Conservation (phyloP, 768 basidiomycete genomes). For the Boletus insuetus region DNA sequence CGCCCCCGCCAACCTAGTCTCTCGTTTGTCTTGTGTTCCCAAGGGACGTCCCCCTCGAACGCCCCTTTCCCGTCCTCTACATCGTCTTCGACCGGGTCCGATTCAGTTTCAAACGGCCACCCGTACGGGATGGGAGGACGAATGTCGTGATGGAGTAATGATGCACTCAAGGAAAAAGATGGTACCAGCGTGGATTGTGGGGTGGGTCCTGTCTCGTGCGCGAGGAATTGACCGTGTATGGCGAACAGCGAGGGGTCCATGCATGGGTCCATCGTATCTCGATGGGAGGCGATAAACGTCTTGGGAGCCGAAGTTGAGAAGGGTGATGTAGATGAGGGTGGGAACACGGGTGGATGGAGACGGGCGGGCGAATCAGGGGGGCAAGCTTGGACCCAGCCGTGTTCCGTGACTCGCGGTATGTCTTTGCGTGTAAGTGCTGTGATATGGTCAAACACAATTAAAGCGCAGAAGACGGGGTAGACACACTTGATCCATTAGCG, state of each 20-base stretch:
- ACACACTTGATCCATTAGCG: slow-evolving; percentile 26
- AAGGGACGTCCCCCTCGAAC: slow-evolving; percentile 52
- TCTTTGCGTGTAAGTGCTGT: slow-evolving; percentile 29
- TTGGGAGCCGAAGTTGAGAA: neutral
- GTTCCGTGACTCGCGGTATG: slow-evolving; percentile 34
- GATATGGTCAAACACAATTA: neutral
- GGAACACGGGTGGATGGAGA: slow-evolving; percentile 32
- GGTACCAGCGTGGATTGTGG: slow-evolving; percentile 46
- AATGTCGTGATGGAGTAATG: slow-evolving; percentile 54
- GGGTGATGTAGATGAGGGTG: neutral
- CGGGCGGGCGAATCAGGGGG: slow-evolving; percentile 24
- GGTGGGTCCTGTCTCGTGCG: slow-evolving; percentile 43
- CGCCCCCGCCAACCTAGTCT: slow-evolving; percentile 71
- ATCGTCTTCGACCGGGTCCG: neutral
- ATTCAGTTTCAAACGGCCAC: slow-evolving; percentile 43
- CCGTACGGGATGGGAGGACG: slow-evolving; percentile 46
- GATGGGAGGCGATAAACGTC: slow-evolving; percentile 37
- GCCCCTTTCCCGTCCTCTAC: slow-evolving; percentile 11
- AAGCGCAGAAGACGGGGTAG: neutral
- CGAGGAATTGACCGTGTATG: slow-evolving; percentile 53
- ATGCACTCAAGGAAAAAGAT: slow-evolving; percentile 51
- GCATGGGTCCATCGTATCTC: slow-evolving; percentile 37
- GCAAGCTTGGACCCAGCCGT: slow-evolving; percentile 26
- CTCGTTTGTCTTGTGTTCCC: slow-evolving; percentile 62
- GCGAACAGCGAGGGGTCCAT: slow-evolving; percentile 32